Evolutionary conservation across 345 rosid species (phyloP).

Genomic region (Orychophragmus violaceus): DNA sequence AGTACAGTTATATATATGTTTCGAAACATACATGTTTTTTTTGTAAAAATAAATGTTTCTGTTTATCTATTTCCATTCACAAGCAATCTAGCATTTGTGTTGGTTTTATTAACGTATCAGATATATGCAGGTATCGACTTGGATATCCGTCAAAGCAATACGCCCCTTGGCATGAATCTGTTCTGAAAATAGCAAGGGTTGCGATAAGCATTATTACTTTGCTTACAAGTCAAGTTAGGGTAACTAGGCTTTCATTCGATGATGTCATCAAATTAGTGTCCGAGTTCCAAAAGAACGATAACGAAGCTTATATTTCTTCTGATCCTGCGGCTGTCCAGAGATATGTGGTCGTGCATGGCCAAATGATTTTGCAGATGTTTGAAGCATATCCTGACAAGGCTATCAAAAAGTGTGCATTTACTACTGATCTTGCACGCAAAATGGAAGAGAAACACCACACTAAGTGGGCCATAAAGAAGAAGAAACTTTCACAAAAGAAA

Average conservation of each 20-base stretch:
- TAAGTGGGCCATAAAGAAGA: slow-evolving; percentile 71
- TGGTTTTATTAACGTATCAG: neutral
- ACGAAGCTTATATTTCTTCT: slow-evolving; percentile 55
- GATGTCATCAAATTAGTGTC: slow-evolving; percentile 50
- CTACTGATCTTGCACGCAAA: slow-evolving; percentile 41
- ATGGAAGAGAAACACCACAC: slow-evolving; percentile 81
- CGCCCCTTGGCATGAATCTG: slow-evolving; percentile 67
- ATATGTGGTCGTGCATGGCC: slow-evolving; percentile 78
- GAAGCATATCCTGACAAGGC: slow-evolving; percentile 48
- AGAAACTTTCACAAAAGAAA: slow-evolving; percentile 38
- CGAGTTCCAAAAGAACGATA: slow-evolving; percentile 38
- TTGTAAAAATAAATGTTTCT: no score
- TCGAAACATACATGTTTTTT: no score
- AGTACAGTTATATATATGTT: no score
- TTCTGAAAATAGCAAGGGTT: slow-evolving; percentile 61
- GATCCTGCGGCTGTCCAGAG: slow-evolving; percentile 54
- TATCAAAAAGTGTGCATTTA: slow-evolving; percentile 57
- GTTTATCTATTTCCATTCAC: no score
- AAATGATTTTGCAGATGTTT: slow-evolving; percentile 63
- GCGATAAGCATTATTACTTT: slow-evolving; percentile 58
- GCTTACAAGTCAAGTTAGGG: slow-evolving; percentile 52
- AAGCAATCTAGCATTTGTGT: neutral
- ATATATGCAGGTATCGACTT: slow-evolving; percentile 67
- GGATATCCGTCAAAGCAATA: slow-evolving; percentile 82
- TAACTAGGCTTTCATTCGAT: slow-evolving; percentile 53